phyloP scores from a whole-genome alignment of 164 flowering plant species.

The Nelumbo lutea region DNA sequence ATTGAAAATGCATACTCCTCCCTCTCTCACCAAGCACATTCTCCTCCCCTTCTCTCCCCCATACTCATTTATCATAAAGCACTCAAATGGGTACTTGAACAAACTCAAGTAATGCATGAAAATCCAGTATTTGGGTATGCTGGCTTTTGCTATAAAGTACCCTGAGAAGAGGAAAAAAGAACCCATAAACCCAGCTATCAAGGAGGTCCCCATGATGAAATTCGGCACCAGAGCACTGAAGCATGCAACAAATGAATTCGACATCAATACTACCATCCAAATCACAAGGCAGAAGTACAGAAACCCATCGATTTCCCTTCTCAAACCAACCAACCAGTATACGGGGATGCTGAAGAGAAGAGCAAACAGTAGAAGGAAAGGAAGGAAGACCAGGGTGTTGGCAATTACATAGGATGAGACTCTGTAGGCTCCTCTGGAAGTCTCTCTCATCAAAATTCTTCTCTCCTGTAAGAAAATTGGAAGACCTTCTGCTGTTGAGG shows the following conservation, averaged over 20 bases:
- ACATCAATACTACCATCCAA: conserved; percentile 75
- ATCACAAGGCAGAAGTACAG: conserved; percentile 72
- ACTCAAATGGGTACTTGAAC: conserved; percentile 94
- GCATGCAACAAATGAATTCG: conserved; percentile 84
- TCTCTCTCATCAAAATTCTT: conserved; percentile 70
- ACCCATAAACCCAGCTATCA: conserved; percentile 84
- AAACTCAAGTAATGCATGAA: conserved; percentile 91
- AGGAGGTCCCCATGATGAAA: conserved; percentile 84
- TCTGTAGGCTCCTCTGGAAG: conserved; percentile 80
- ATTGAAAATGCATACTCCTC: conserved; percentile 41
- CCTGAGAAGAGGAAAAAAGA: conserved; percentile 66
- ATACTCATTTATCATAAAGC: conserved; percentile 82
- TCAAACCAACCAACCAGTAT: conserved; percentile 80
- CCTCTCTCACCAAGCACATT: conserved; percentile 38
- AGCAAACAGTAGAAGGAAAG: conserved; percentile 62
- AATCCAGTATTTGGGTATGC: conserved; percentile 80
- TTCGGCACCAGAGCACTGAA: conserved; percentile 90
- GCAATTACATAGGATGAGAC: conserved; percentile 76
- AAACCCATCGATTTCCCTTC: conserved; percentile 49
- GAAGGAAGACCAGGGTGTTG: conserved; percentile 70
- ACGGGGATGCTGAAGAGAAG: conserved; percentile 71
- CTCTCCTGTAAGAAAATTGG: conserved; percentile 85
- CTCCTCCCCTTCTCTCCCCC: conserved; percentile 55
- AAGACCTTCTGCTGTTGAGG: conserved; percentile 82
- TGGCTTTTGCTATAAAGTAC: conserved; percentile 27